Evolutionary conservation across 805 yeast genomes (phyloP).

Genomic region (Alloascoidea hylecoeti): DNA sequence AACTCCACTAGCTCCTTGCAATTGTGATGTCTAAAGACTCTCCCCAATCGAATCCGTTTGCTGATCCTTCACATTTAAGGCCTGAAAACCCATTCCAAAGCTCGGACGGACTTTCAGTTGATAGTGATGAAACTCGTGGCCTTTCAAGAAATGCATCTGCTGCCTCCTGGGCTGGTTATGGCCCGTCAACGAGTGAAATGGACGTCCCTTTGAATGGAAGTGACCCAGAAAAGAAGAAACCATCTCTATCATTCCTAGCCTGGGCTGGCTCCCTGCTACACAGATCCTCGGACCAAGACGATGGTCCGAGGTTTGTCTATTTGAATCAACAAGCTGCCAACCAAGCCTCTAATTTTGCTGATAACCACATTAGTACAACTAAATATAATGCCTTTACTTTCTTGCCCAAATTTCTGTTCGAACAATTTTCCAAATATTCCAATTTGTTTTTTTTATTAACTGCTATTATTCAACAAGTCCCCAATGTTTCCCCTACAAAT

Average conservation of each 20-base stretch:
- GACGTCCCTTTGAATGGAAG: constrained; percentile 11
- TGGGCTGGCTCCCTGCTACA: too few species aligned
- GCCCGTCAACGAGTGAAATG: constrained; percentile 14
- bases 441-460: constrained; percentile 89
- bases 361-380: constrained; percentile 87
- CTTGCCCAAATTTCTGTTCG: constrained; percentile 86
- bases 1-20: too few species aligned
- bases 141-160: too few species aligned
- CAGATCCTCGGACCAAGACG: constrained; percentile 6
- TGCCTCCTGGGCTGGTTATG: too few species aligned
- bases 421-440: constrained; percentile 95
- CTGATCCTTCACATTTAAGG: too few species aligned
- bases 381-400: constrained; percentile 91
- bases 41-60: too few species aligned
- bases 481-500: constrained; percentile 91
- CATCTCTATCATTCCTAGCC: not conserved
- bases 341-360: constrained; percentile 40
- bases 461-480: constrained; percentile 91
- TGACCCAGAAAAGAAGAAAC: not conserved
- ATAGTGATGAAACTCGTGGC: too few species aligned
- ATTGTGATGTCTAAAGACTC: too few species aligned
- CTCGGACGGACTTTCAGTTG: too few species aligned
- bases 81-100: too few species aligned
- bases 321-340: constrained; percentile 52
- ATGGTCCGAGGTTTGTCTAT: constrained; percentile 52